A percentile compares a stretch with the other conserved stretches of the same genome.
phyloP scores from a whole-genome alignment of 495 filamentous ascomycete genomes.

The Hypoxylon lienhwacheense region DNA sequence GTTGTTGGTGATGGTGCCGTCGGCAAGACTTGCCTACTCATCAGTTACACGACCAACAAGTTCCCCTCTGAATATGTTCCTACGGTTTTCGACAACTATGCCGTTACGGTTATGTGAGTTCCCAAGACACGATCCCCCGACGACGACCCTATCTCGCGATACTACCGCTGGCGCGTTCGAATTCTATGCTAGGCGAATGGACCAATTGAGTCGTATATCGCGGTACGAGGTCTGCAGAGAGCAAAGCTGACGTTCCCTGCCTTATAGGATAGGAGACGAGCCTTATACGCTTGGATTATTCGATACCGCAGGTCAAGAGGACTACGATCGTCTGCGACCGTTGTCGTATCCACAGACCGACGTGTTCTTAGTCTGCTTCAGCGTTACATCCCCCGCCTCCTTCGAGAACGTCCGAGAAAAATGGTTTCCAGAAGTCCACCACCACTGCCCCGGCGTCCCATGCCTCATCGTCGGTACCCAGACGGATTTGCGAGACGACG shows the following conservation, averaged over 20 bases:
- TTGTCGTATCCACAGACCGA: conserved; percentile 98
- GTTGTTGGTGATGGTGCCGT: conserved; percentile 99
- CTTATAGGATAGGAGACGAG: conserved; percentile 92
- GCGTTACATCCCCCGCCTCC: conserved; percentile 95
- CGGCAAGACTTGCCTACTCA: conserved; percentile 97
- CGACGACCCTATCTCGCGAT: background rate
- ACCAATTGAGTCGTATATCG: conserved; percentile 20
- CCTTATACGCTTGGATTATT: conserved; percentile 97
- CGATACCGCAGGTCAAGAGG: conserved; percentile 98
- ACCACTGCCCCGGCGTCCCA: conserved; percentile 96
- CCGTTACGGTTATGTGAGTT: conserved; percentile 97
- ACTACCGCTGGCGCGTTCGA: background rate
- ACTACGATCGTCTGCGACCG: conserved; percentile 96
- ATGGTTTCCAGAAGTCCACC: conserved; percentile 98
- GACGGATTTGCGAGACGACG: conserved; percentile 91
- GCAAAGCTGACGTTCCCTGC: conserved; percentile 27
- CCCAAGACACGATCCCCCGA: conserved; percentile 1
- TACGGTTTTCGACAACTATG: conserved; percentile 99
- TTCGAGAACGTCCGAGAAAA: conserved; percentile 99
- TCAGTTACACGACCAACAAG: conserved; percentile 99
- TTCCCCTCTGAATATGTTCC: conserved; percentile 99
- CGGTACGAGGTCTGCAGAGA: background rate
- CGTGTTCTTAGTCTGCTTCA: conserved; percentile 98
- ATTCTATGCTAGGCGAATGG: background rate
- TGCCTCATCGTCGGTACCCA: conserved; percentile 98